Evolutionary conservation across 1,139 yeast species (phyloP), one percentile per base, ranked within the genome.

Genomic region (Wickerhamomyces sp.): DNA sequence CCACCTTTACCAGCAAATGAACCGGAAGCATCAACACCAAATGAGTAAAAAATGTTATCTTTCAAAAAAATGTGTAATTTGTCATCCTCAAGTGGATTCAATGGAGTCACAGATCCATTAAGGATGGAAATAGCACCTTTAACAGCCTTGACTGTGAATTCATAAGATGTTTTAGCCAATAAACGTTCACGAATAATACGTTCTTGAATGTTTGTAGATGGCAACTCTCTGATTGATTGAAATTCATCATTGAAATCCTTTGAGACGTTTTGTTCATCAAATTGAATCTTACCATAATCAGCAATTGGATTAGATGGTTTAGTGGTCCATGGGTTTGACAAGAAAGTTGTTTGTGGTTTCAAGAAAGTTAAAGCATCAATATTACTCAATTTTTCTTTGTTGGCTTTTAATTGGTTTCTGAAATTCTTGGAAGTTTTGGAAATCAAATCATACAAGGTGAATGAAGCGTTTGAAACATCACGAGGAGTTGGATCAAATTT

Each of bases 171-270:
- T 61, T 84, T 84, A 60, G 80, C 80, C 51, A 88, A 68, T 47
- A 89, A 68, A 57, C 84, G 81, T 61, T 93, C 99, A 56, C 93
- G 78, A 48, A 83, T 69, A 44, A 90, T 72, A 51, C 93, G 77
- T 52, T 86, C 91, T 48, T 79, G 79, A 47, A 88, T 65, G 30
- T 76, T 65, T 4, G 69, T 59, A 40, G 71, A 72, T 29, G 88
- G 81, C 51, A 89, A 72, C 56, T 89, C 97, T 52, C 81, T 78
- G 42, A 89, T 74, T 7, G 88, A 73, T 68, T 93, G 98, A 58
- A 83, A 80, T 56, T 93, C 97, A 54, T 86, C 96, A 62, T 90
- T 90, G 90, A 95, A 91, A 57, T 90, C 96, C 56, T 83, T 79
- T 48, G 71, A 75, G 33, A 69, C 60, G 43, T 70, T 60, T 44